Conservation (phyloP, 176 grass and related monocot species). For the Oryza brachyantha region DNA sequence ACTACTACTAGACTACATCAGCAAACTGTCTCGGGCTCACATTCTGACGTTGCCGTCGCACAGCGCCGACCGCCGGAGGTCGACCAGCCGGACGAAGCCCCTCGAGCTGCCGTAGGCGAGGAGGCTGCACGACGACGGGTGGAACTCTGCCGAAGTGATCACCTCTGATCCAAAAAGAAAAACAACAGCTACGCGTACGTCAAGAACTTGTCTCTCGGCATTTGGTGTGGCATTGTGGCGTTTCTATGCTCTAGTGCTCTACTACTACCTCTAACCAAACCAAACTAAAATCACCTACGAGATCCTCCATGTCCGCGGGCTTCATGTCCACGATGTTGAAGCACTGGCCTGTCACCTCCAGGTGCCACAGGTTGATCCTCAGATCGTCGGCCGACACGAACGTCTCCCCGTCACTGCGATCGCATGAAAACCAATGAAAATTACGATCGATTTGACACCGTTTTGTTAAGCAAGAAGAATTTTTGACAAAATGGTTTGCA, state of each 20-base stretch:
- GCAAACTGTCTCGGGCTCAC: conserved; percentile 7
- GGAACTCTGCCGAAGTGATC: conserved; percentile 65
- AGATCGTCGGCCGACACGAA: conserved; percentile 60
- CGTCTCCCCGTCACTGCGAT: conserved; percentile 51
- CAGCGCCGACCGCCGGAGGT: conserved; percentile 62
- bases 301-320: conserved; percentile 56
- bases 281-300: conserved; percentile 61
- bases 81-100: conserved; percentile 59
- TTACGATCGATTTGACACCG: too few relatives aligned
- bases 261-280: not conserved
- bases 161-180: conserved; percentile 43
- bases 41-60: conserved; percentile 45
- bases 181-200: too few relatives aligned
- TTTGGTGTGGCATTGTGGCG: not conserved
- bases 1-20: not conserved
- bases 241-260: not conserved
- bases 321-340: conserved; percentile 55
- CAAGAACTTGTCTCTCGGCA: not conserved
- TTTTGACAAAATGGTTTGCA: too few relatives aligned
- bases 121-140: conserved; percentile 56
- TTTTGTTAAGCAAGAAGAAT: too few relatives aligned
- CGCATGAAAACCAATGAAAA: too few relatives aligned
- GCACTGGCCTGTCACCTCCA: conserved; percentile 48
- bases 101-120: conserved; percentile 62
- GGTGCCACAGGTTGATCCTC: conserved; percentile 59